Evolutionary conservation across 768 basidiomycete genomes (phyloP), one percentile per base, ranked within the genome.

Genomic region (Chiua virens): DNA sequence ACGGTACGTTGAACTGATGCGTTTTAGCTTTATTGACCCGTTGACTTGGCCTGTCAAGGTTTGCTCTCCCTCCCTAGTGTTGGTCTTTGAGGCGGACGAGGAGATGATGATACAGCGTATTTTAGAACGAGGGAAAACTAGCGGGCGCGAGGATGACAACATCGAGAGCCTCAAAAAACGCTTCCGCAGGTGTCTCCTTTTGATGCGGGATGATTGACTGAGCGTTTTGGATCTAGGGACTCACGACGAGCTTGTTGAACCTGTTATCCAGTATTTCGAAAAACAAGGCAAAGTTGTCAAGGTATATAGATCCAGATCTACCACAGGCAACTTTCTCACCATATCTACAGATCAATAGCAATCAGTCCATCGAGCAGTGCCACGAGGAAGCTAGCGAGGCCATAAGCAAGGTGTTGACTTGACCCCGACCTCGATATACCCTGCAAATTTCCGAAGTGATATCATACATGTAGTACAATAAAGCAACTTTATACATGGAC

Each of bases 121-220:
- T 51, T 77, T 95, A 45, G 87, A 94, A 69, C 85, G 97, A 21
- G 87, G 87, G 22, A 87, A 98, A 77, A 98, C 95, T 0, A 92
- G 89, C 49, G 96, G 97, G 15, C 79, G 97, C 14, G 95, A 93
- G 62, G 97, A 99, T 62, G 97, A 99, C 67, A 99, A 99, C 65
- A 58, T 60, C 13, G 92, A 96, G 69, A 92, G 86, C 67, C 96
- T 99, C 72, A 87, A 81, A 73, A 99, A 98, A 72, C 89, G 97
- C n/a, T 98, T 98, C 76, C 75, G 94, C 89, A 65, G 18, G 86
- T 77, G 13, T 5, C 27, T 27, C 11, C 32, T 17, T 34, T 18
- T 36, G 14, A 38, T 11, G 1, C 36, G 10, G 42, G 23, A 34
- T 5, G 1, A 35, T 45, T 5, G 45, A 42, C 28, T 42, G 22